phyloP scores from a whole-genome alignment of 2,329 filamentous ascomycete genomes.

The Arthrobotrys conoides region DNA sequence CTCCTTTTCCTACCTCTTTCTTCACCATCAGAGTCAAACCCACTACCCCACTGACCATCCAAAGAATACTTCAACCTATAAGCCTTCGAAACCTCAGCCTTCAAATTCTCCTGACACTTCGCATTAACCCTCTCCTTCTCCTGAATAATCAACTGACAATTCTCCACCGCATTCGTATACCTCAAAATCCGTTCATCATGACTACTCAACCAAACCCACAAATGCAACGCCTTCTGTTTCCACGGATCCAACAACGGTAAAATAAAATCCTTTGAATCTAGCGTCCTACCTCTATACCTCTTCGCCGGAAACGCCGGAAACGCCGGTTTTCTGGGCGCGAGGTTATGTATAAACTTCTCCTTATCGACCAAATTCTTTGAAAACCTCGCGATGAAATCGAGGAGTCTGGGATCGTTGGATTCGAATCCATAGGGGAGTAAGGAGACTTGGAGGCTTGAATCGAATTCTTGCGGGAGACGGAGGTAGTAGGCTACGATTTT shows the following conservation, averaged over 20 bases:
- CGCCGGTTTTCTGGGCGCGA: conserved; percentile 10
- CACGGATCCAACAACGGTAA: conserved; percentile 24
- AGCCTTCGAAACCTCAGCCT: conserved; percentile 6
- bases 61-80: conserved; percentile 12
- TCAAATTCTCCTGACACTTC: conserved; percentile 22
- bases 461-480: background rate
- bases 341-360: conserved; percentile 7
- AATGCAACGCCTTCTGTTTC: conserved; percentile 42
- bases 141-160: conserved; percentile 14
- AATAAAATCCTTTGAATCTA: background rate
- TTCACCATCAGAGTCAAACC: too few species aligned
- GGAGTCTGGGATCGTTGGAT: conserved; percentile 24
- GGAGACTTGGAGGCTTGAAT: conserved; percentile 12
- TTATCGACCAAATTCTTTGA: background rate
- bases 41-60: too few species aligned
- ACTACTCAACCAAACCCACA: conserved; percentile 31
- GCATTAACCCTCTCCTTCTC: conserved; percentile 18
- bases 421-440: conserved; percentile 44
- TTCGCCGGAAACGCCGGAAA: conserved; percentile 18
- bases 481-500: conserved; percentile 20
- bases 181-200: background rate
- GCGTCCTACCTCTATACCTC: conserved; percentile 21
- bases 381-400: conserved; percentile 12
- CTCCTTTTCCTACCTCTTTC: background rate
- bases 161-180: conserved; percentile 9